Percentiles rank a stretch among this genome's conserved stretches.
Evolutionary conservation across 257 asterid species (phyloP).

Genomic region (Plantago elongata): DNA sequence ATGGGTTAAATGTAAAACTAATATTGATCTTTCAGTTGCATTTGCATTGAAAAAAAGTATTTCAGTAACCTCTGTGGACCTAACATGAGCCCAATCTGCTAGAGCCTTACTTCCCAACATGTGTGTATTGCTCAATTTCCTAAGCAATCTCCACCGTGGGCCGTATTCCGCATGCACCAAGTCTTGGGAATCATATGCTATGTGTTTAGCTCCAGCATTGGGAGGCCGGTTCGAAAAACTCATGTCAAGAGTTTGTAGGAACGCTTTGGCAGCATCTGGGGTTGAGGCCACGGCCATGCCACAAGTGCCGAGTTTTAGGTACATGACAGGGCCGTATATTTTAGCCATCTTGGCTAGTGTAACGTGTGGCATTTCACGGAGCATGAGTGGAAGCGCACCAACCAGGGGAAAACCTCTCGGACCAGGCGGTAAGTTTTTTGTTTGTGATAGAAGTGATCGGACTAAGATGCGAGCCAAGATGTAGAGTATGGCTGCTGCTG

Average conservation of each 20-base stretch:
- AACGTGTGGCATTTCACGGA: conserved; percentile 44
- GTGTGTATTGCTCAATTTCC: conserved; percentile 42
- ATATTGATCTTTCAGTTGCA: no score
- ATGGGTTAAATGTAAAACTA: no score
- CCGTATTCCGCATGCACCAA: conserved; percentile 45
- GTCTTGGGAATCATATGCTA: conserved; percentile 40
- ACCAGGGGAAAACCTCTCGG: conserved; percentile 44
- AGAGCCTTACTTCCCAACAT: conserved; percentile 41
- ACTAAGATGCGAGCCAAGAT: conserved; percentile 15
- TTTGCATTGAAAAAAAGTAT: no score
- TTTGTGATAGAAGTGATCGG: conserved; percentile 6
- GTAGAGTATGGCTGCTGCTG: conserved; percentile 9
- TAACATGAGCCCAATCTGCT: conserved; percentile 30
- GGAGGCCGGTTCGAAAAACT: conserved; percentile 42
- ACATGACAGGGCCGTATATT: conserved; percentile 41
- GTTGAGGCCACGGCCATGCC: conserved; percentile 48
- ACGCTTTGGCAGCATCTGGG: conserved; percentile 38
- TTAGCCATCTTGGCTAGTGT: conserved; percentile 44
- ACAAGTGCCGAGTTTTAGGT: conserved; percentile 35
- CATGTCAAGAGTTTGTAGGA: conserved; percentile 37
- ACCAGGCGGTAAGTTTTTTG: conserved; percentile 35
- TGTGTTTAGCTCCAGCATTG: conserved; percentile 37
- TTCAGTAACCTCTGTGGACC: conserved; percentile 21
- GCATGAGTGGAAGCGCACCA: conserved; percentile 38
- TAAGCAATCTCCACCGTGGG: conserved; percentile 43